phyloP scores from a whole-genome alignment of 306 rosid species.

The Dryas alaskensis region DNA sequence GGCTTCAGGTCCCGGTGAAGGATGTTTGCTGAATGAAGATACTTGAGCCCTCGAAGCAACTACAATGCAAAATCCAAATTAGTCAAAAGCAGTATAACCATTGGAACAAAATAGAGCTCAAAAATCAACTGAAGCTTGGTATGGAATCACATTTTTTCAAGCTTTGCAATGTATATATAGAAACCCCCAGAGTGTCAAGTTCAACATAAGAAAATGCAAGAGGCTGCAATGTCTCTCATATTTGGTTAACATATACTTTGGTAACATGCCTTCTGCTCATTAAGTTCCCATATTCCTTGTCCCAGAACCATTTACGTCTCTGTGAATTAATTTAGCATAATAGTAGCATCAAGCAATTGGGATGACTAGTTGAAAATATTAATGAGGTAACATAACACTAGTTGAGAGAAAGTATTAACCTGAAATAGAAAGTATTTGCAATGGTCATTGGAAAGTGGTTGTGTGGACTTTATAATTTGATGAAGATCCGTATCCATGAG shows the following conservation, averaged over 20 bases:
- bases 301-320: not conserved
- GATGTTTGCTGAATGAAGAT: conserved; percentile 80
- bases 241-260: not conserved
- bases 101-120: not conserved
- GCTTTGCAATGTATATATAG: not conserved
- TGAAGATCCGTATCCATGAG: conserved; percentile 94
- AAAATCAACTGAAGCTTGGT: not conserved
- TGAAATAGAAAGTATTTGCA: conserved; percentile 80
- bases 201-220: not conserved
- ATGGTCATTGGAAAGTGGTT: conserved; percentile 66
- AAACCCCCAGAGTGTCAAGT: not conserved
- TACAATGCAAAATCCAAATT: conserved; percentile 31
- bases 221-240: not conserved
- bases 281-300: not conserved
- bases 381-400: not conserved
- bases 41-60: conserved; percentile 81
- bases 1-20: conserved; percentile 94
- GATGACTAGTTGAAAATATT: conserved; percentile 19
- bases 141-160: not conserved
- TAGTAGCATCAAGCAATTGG: conserved; percentile 7
- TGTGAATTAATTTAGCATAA: not conserved
- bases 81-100: conserved; percentile 5
- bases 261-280: not conserved
- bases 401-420: conserved; percentile 37
- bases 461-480: conserved; percentile 71